Base-by-base conservation (phyloP, 1,284 basidiomycete genomes). In the Vanrija humicola region DNA sequence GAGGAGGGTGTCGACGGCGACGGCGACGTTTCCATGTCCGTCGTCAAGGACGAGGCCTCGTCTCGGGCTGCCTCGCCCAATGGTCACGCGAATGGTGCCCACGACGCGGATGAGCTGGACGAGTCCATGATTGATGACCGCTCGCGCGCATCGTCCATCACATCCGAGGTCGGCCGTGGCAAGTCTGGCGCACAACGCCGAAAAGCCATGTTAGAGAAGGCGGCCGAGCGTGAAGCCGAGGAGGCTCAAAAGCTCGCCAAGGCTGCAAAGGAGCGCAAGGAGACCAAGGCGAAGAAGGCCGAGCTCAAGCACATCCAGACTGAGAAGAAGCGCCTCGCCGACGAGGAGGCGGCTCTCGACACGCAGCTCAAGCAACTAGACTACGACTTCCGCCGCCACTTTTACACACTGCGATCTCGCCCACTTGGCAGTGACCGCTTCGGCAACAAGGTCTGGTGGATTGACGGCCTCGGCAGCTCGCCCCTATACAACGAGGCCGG, bases 391-490 rank as follows among this genome's bases (percentile, higher is more conserved):
- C 82, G 95, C 56, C 86, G 90, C 66, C 81, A 90, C 55, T 79
- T 90, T 29, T 88, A 89, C 54, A 85, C 87, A 7, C 83, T 94
- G 42, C 83, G 95, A 46, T 85, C 90, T 43, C 88, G 89, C 65
- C 91, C 94, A 1, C 68, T 98, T 46, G 95, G 96, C 3, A 82
- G 84, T 62, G 96, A 98, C 73, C 82, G 95, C 52, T 98, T 97
- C 77, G 87, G 89, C 68, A 95, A 96, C 74, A 85, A 89, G 34
- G 82, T 97, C 60, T 98, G 94, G 93, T 98, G 95, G 95, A 90
- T 98, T 71, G 95, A 98, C 76, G 95, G 96, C 4, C 84, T 95
- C 78, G 95, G 96, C 3, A 84, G 85, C 2, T 86, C 86, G 52
- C 86, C 86, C 28, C 76, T 95, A 40, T 77, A 91, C 50, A 85